These are phyloP conservation scores for Rhododendron williamsianum DNA, from an alignment of 148 eudicot genomes.

Conservation along the genomic window DNA sequence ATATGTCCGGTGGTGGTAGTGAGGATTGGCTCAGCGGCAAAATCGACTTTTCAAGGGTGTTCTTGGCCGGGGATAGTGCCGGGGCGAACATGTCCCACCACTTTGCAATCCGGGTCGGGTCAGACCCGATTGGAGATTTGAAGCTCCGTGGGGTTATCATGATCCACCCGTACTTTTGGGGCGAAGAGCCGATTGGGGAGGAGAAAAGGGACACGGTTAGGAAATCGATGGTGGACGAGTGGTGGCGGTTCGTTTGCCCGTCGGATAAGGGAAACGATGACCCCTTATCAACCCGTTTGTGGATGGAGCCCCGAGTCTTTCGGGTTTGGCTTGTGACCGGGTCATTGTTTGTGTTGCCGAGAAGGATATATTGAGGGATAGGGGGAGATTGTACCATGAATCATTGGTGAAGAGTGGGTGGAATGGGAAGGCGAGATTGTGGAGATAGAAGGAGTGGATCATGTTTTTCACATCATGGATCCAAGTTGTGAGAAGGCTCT, in stretches of 20 bases:
- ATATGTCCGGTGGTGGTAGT: constrained; percentile 14
- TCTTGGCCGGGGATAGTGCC: constrained; percentile 41
- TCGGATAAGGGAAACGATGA: constrained; percentile 32
- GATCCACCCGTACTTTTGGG: constrained; percentile 45
- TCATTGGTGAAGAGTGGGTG: constrained; percentile 23
- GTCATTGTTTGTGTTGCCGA: constrained; percentile 33
- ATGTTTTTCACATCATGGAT: constrained; percentile 41
- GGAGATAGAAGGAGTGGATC: constrained; percentile 30
- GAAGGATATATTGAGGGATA: constrained; percentile 29
- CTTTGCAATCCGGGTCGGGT: constrained; percentile 17
- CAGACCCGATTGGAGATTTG: neutral
- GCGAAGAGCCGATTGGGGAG: constrained; percentile 27
- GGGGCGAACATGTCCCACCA: constrained; percentile 37
- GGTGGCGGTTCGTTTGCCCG: constrained; percentile 40
- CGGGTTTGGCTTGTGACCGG: constrained; percentile 14
- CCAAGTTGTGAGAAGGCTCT: constrained; percentile 25
- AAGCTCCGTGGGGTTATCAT: constrained; percentile 22
- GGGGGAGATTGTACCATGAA: constrained; percentile 29
- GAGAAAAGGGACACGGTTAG: constrained; percentile 24
- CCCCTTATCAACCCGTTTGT: constrained; percentile 37
- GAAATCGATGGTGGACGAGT: constrained; percentile 30
- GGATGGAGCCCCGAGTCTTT: constrained; percentile 17
- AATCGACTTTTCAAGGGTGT: constrained; percentile 23
- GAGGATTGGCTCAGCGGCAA: constrained; percentile 27
- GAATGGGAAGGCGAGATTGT: constrained; percentile 21